These are phyloP conservation scores for Starmerella bacillaris DNA, from an alignment of 805 yeast genomes.

Conservation along the genomic window DNA sequence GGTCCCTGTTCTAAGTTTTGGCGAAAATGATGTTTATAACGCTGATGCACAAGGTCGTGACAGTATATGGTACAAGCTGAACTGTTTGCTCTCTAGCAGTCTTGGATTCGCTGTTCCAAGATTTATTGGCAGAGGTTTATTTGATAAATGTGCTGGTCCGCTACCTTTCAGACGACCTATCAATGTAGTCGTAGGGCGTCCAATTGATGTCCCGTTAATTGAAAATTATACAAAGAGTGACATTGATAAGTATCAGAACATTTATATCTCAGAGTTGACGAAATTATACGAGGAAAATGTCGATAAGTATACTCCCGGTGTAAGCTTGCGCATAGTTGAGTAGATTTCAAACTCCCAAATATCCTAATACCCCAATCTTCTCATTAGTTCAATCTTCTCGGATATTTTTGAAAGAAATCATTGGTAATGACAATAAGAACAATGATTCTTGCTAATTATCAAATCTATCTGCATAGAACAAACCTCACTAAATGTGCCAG, in stretches of 20 bases:
- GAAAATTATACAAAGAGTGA: conserved; percentile 7
- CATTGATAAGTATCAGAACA: conserved; percentile 38
- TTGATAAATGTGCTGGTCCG: conserved; percentile 67
- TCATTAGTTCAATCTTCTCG: too few relatives aligned
- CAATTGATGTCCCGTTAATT: conserved; percentile 22
- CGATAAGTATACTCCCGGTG: conserved; percentile 17
- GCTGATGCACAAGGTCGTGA: conserved; percentile 30
- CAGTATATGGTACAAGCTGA: conserved; percentile 38
- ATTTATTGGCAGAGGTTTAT: conserved; percentile 79
- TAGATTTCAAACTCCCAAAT: conserved; percentile 1
- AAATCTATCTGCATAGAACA: too few relatives aligned
- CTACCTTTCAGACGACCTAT: conserved; percentile 72
- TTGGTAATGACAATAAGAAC: too few relatives aligned
- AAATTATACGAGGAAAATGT: conserved; percentile 52
- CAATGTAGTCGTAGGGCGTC: conserved; percentile 36
- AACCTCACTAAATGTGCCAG: too few relatives aligned
- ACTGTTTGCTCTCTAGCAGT: conserved; percentile 49
- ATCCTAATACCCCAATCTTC: background rate
- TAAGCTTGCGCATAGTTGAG: conserved; percentile 12
- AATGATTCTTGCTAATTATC: too few relatives aligned
- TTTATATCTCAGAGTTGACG: conserved; percentile 47
- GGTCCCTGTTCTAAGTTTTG: conserved; percentile 83
- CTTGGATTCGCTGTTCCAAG: conserved; percentile 80
- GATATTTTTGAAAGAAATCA: too few relatives aligned
- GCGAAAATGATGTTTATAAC: conserved; percentile 56